A percentile compares a stretch with the other conserved stretches of the same genome.
These are phyloP conservation scores for Xylaria venustula DNA, from an alignment of 495 filamentous ascomycete genomes.

Conservation along the genomic window DNA sequence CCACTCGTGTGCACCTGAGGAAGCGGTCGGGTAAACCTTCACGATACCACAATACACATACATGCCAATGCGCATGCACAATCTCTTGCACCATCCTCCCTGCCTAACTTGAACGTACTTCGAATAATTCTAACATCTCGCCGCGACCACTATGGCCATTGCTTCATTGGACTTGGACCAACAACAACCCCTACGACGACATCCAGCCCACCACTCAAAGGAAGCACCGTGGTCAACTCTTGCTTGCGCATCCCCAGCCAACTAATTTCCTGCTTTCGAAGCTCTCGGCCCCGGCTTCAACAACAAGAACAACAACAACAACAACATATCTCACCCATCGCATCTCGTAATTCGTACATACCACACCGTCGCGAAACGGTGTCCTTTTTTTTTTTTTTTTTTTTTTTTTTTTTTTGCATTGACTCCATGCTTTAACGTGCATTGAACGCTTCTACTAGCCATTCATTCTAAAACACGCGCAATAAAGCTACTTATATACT, in stretches of 20 bases:
- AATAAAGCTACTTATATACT: not conserved
- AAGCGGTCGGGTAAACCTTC: not conserved
- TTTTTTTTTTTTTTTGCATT: no score
- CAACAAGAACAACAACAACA: no score
- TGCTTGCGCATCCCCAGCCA: slow-evolving; percentile 11
- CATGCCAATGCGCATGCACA: not conserved
- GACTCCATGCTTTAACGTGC: not conserved
- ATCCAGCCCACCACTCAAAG: not conserved
- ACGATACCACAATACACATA: slow-evolving; percentile 6
- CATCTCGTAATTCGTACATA: not conserved
- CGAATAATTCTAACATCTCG: not conserved
- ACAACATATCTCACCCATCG: not conserved
- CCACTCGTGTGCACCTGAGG: not conserved
- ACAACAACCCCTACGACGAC: not conserved
- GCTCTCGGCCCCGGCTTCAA: not conserved
- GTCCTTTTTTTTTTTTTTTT: not conserved
- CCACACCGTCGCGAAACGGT: not conserved
- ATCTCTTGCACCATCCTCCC: not conserved
- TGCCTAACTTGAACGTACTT: not conserved
- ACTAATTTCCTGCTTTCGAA: slow-evolving; percentile 1
- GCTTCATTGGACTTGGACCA: slow-evolving; percentile 5
- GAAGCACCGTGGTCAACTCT: no score
- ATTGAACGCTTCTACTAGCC: not conserved
- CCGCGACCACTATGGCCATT: slow-evolving; percentile 4
- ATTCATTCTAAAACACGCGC: not conserved